Conservation (phyloP, 1,139 yeast genomes). For the Saccharomyces hybrid region DNA sequence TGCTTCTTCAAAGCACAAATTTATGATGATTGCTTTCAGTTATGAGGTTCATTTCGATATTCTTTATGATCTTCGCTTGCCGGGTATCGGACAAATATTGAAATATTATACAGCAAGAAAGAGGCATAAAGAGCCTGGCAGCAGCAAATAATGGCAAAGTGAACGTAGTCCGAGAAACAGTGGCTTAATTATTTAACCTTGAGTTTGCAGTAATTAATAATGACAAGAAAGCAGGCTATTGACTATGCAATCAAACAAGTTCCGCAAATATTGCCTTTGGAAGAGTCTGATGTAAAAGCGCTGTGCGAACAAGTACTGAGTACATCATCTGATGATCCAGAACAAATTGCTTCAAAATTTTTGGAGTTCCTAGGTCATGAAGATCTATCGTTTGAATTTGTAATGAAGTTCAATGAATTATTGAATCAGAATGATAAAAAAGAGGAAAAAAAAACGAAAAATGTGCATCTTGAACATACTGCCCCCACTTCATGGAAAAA, state of each 20-base stretch:
- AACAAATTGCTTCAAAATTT: conserved; percentile 26
- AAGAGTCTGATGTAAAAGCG: conserved; percentile 23
- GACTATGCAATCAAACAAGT: conserved; percentile 22
- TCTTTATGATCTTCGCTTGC: neutral
- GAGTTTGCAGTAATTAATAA: conserved; percentile 4
- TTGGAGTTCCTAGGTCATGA: conserved; percentile 30
- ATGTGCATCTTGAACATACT: neutral
- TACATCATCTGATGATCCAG: conserved; percentile 13
- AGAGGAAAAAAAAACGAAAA: neutral
- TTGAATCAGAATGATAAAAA: conserved; percentile 4
- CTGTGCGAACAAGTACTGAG: conserved; percentile 25
- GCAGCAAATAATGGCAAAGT: neutral
- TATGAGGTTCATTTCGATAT: neutral
- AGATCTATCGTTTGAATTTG: conserved; percentile 27
- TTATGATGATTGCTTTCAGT: neutral
- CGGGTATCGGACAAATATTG: neutral
- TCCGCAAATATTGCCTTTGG: conserved; percentile 30
- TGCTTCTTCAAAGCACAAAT: neutral
- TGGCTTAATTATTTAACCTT: neutral
- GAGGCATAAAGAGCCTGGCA: neutral
- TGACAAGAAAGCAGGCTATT: conserved; percentile 28
- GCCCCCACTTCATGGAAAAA: neutral
- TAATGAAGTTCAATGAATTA: conserved; percentile 25
- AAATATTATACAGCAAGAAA: neutral
- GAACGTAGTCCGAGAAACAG: neutral